Conservation (phyloP, 805 yeast genomes). For the Ogataea minuta region DNA sequence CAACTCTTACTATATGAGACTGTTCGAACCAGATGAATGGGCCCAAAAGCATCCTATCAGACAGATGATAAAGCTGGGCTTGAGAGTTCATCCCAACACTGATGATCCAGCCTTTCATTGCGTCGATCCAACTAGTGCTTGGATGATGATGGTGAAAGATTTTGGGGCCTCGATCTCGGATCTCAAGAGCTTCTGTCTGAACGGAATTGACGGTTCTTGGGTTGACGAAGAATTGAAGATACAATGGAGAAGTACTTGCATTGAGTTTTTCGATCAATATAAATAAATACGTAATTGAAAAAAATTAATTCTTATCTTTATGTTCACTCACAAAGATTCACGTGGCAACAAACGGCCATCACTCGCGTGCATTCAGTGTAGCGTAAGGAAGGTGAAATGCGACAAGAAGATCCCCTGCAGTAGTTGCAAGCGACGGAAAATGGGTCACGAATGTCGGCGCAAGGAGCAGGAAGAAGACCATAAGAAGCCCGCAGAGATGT, state of each 20-base stretch:
- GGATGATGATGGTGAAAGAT: constrained; percentile 34
- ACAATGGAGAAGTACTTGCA: constrained; percentile 20
- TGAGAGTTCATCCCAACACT: constrained; percentile 32
- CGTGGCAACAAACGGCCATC: constrained; percentile 9
- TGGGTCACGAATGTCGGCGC: constrained; percentile 20
- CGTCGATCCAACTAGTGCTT: constrained; percentile 31
- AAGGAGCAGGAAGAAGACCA: not conserved
- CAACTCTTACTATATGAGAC: constrained; percentile 32
- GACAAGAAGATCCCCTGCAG: constrained; percentile 27
- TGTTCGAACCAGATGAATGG: constrained; percentile 30
- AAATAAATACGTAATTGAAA: constrained; percentile 1
- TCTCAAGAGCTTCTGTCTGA: constrained; percentile 23
- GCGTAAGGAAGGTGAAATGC: constrained; percentile 25
- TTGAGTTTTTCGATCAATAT: constrained; percentile 15
- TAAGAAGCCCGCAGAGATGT: not conserved
- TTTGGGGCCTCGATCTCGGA: constrained; percentile 27
- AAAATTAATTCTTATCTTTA: not conserved
- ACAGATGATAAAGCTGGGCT: constrained; percentile 28
- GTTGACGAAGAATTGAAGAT: constrained; percentile 21
- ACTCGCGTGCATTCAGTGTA: constrained; percentile 24
- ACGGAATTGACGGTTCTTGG: constrained; percentile 34
- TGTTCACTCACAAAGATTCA: not conserved
- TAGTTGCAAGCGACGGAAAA: constrained; percentile 21
- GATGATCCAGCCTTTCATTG: constrained; percentile 34
- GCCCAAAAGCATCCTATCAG: constrained; percentile 33